Percentiles rank a stretch among this genome's conserved stretches.
Evolutionary conservation across 2,329 filamentous ascomycete genomes (phyloP).

Genomic region (Ceratocystis colombiana): DNA sequence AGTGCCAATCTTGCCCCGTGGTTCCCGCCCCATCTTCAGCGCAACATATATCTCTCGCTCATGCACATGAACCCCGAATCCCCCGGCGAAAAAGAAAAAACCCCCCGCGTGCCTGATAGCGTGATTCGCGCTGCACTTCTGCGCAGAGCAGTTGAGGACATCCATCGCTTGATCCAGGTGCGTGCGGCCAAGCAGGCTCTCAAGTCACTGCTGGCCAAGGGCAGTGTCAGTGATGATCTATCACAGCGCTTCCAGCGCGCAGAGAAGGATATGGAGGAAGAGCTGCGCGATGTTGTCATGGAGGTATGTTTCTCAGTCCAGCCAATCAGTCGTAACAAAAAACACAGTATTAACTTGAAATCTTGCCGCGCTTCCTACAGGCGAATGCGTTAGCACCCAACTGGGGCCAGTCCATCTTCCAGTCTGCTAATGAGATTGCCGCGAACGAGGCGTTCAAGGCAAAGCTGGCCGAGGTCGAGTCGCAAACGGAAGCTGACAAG

Average conservation of each 20-base stretch:
- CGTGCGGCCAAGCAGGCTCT: slow-evolving; percentile 81
- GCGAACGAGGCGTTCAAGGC: slow-evolving; percentile 70
- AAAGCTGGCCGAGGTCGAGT: slow-evolving; percentile 63
- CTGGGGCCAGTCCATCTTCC: slow-evolving; percentile 95
- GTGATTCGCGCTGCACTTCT: slow-evolving; percentile 81
- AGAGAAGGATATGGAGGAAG: slow-evolving; percentile 96
- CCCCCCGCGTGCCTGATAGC: slow-evolving; percentile 64
- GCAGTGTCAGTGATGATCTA: slow-evolving; percentile 89
- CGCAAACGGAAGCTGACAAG: slow-evolving; percentile 62
- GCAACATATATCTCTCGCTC: slow-evolving; percentile 89
- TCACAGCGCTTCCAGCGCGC: slow-evolving; percentile 87
- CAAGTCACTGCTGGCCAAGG: slow-evolving; percentile 70
- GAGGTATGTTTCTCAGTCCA: slow-evolving; percentile 50
- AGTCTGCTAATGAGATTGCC: slow-evolving; percentile 91
- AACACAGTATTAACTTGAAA: neutral
- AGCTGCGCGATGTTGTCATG: slow-evolving; percentile 83
- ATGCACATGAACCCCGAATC: slow-evolving; percentile 62
- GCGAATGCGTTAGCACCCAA: slow-evolving; percentile 80
- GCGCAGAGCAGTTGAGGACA: slow-evolving; percentile 82
- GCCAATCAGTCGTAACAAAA: too few relatives aligned
- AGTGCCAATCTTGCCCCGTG: slow-evolving; percentile 82
- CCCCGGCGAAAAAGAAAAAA: slow-evolving; percentile 61
- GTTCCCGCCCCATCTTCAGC: slow-evolving; percentile 83
- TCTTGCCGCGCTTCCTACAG: slow-evolving; percentile 38
- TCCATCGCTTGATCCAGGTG: slow-evolving; percentile 80